Conservation (phyloP, 75 land plant genomes). For the Chamaecyparis obtusa region DNA sequence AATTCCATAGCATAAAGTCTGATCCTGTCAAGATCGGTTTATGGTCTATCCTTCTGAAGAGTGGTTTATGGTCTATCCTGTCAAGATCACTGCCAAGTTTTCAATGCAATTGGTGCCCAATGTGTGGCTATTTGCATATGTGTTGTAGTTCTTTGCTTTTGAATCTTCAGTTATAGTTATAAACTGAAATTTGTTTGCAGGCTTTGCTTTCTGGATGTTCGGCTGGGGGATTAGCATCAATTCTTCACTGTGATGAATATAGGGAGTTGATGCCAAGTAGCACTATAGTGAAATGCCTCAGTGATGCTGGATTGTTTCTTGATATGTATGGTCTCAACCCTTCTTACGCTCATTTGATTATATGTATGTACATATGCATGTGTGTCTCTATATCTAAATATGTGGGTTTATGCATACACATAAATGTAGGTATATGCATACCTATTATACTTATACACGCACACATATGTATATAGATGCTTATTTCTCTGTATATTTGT, state of each 20-base stretch:
- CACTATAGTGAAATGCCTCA: constrained; percentile 74
- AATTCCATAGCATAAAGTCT: background rate
- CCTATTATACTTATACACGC: too few species aligned
- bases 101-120: background rate
- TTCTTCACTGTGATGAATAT: constrained; percentile 74
- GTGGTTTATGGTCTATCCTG: background rate
- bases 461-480: too few species aligned
- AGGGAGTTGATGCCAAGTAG: constrained; percentile 37
- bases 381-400: background rate
- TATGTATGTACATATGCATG: background rate
- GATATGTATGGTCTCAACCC: constrained; percentile 44
- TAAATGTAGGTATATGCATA: too few species aligned
- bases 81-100: background rate
- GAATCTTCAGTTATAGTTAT: background rate
- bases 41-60: background rate
- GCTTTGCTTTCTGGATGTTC: constrained; percentile 94
- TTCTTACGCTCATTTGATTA: background rate
- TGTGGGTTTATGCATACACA: too few species aligned
- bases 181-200: constrained; percentile 32
- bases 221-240: constrained; percentile 91
- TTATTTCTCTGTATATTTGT: too few species aligned
- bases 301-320: constrained; percentile 91
- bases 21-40: background rate
- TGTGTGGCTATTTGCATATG: background rate
- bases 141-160: background rate